Evolutionary conservation across 2,329 filamentous ascomycete species (phyloP).

Genomic region (Cercospora zeae-maydis): DNA sequence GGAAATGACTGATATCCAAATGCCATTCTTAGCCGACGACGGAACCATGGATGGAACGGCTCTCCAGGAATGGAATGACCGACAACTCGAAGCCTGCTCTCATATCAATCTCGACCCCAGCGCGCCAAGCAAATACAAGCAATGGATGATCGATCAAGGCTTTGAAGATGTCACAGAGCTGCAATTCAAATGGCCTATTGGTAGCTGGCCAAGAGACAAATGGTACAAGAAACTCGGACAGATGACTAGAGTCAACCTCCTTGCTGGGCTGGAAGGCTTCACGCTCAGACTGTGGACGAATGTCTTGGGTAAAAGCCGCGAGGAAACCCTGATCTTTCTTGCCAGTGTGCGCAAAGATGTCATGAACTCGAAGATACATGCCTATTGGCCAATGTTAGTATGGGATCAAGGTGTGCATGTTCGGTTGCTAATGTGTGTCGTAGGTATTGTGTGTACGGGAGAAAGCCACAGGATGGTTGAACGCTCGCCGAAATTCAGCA

Average conservation of each 20-base stretch:
- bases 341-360: constrained; percentile 12
- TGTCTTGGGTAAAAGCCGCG: constrained; percentile 2
- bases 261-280: constrained; percentile 43
- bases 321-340: constrained; percentile 10
- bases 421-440: neutral
- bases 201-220: constrained; percentile 27
- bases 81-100: constrained; percentile 19
- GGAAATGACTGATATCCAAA: constrained; percentile 44
- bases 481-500: neutral
- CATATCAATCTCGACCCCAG: constrained; percentile 1
- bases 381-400: constrained; percentile 15
- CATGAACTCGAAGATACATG: constrained; percentile 7
- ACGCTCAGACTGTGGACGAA: constrained; percentile 9
- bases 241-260: constrained; percentile 20
- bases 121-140: constrained; percentile 13
- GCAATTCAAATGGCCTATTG: constrained; percentile 22
- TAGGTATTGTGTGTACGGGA: constrained; percentile 11
- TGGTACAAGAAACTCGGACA: constrained; percentile 23
- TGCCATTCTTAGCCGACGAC: constrained; percentile 42
- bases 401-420: neutral
- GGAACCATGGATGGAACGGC: constrained; percentile 35
- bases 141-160: constrained; percentile 16
- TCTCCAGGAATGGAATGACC: constrained; percentile 22
- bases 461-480: neutral
- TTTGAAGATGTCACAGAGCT: constrained; percentile 24